Percentiles rank a stretch among this genome's conserved stretches.
These are phyloP conservation scores for Dendrothele bispora DNA, from an alignment of 768 basidiomycete species.

Conservation along the genomic window DNA sequence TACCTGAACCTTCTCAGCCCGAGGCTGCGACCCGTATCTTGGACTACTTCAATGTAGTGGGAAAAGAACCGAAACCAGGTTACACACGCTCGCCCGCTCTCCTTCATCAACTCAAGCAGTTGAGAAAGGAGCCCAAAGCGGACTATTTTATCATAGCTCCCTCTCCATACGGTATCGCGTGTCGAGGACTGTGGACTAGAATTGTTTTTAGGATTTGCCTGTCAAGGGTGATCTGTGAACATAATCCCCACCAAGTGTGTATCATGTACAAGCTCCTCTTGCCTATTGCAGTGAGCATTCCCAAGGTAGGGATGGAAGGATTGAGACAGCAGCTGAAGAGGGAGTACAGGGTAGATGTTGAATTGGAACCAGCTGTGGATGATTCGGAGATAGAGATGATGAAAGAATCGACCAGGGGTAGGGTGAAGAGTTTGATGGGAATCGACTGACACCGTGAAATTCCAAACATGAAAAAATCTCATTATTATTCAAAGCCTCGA, in stretches of 20 bases:
- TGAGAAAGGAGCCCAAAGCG: constrained; percentile 12
- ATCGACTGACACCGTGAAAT: too few species aligned
- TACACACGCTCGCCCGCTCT: constrained; percentile 18
- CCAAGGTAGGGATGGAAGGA: constrained; percentile 8
- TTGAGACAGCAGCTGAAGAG: constrained; percentile 16
- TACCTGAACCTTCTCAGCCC: neutral
- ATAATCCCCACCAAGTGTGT: constrained; percentile 10
- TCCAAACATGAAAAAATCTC: too few species aligned
- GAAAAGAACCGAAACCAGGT: constrained; percentile 8
- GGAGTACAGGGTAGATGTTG: constrained; percentile 17
- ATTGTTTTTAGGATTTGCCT: constrained; percentile 14
- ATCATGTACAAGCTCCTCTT: constrained; percentile 14
- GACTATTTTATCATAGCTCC: constrained; percentile 16
- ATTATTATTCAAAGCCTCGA: too few species aligned
- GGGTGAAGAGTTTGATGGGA: too few species aligned
- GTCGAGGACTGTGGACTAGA: constrained; percentile 8
- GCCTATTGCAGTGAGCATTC: constrained; percentile 9
- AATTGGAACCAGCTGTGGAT: too few species aligned
- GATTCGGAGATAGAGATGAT: too few species aligned
- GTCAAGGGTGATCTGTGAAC: constrained; percentile 8
- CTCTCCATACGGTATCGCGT: constrained; percentile 9
- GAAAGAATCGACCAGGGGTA: too few species aligned
- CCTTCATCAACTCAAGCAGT: constrained; percentile 15
- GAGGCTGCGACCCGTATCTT: constrained; percentile 7
- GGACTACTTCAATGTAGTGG: constrained; percentile 5